phyloP scores from a whole-genome alignment of 2,329 filamentous ascomycete genomes.

The Neospermospora avenae region DNA sequence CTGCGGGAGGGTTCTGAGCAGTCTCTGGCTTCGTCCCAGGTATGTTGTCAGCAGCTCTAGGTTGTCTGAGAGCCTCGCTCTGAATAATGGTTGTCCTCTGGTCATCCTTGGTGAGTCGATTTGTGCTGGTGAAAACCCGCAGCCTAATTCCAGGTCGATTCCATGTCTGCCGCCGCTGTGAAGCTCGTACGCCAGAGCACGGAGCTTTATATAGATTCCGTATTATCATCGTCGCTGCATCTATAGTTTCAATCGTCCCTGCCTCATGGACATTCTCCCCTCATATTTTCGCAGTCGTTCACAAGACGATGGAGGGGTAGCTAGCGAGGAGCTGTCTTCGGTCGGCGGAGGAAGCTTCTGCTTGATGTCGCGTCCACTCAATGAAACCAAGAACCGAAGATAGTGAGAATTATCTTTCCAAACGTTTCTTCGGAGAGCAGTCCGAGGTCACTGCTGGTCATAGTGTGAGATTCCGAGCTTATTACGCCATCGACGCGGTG shows the following conservation, averaged over 20 bases:
- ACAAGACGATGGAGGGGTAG: constrained; percentile 26
- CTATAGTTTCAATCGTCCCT: constrained; percentile 18
- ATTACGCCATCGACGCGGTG: constrained; percentile 23
- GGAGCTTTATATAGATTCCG: constrained; percentile 30
- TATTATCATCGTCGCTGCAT: constrained; percentile 30
- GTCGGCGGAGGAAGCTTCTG: neutral
- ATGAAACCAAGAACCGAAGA: neutral
- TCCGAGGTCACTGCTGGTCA: neutral
- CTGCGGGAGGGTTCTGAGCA: constrained; percentile 22
- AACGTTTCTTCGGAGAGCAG: neutral
- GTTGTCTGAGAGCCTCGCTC: constrained; percentile 22
- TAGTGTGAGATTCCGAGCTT: constrained; percentile 15
- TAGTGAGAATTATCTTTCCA: neutral
- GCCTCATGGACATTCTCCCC: constrained; percentile 16
- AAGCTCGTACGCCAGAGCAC: constrained; percentile 29
- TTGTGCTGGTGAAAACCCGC: constrained; percentile 33
- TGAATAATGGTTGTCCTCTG: constrained; percentile 19
- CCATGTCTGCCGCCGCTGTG: constrained; percentile 26
- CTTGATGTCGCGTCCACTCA: neutral
- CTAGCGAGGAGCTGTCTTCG: constrained; percentile 12
- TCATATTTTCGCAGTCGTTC: constrained; percentile 21
- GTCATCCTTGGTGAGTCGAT: constrained; percentile 24
- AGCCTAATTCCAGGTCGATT: constrained; percentile 20
- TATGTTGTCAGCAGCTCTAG: constrained; percentile 22
- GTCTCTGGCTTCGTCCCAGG: constrained; percentile 27